Evolutionary conservation across 2,329 filamentous ascomycete genomes (phyloP), one percentile per base, ranked within the genome.

Genomic region (Aureobasidium lini): DNA sequence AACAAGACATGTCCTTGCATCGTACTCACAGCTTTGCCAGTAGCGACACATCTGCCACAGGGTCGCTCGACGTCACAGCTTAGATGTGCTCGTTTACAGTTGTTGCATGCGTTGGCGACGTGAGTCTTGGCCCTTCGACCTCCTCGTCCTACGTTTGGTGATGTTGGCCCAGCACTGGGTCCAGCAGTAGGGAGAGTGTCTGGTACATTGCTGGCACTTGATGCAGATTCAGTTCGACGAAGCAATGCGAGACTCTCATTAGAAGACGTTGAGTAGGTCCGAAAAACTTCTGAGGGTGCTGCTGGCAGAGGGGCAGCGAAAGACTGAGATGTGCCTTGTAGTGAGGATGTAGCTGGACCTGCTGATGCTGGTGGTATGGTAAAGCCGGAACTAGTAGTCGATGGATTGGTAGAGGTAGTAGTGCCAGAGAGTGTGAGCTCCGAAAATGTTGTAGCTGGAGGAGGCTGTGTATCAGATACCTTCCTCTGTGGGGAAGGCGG

Each of bases 11-110:
- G 15, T 1, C 9, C 10, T 28, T 34, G 40, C 23, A 28, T 13
- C 4, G 9, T 13, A 72, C 76, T 71, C 64, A 81, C 79, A 73
- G 81, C 77, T 69, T 93, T 94, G 62, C 88, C 87, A 68, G 89
- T 90, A 66, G 84, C 84, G 36, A 88, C 76, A 70, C 89, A 94
- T 69, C 89, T 82, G 31, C 86, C 86, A 69, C 89, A 94, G 31
- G 89, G 89, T 60, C 89, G 81, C 72, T 90, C 86, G 53, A 88
- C 74, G 68, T 82, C 79, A 66, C 79, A 82, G 63, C 79, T 80
- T 64, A 94, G 80, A 81, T 94, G 89, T 39, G 89, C 89, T 72
- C 84, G 85, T 71, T 93, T 93, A 76, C 89, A 94, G 62, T 90
- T 90, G 65, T 93, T 86, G 70, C 89, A 94, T 29, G 89, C 89